These are phyloP conservation scores for Pulveroboletus sp. DNA, from an alignment of 768 basidiomycete species.

Conservation along the genomic window DNA sequence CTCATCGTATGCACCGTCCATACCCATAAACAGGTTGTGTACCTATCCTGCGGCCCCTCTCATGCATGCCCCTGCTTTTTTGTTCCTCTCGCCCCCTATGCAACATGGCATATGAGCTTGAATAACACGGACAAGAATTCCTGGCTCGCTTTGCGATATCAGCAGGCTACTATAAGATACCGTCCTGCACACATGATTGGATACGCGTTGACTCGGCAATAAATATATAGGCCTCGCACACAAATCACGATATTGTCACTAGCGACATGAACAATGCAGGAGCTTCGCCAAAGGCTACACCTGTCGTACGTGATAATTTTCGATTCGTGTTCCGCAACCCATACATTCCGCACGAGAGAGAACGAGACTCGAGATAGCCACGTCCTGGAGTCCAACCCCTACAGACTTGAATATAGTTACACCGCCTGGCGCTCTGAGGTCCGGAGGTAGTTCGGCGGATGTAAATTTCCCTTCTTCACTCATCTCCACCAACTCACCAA, in stretches of 20 bases:
- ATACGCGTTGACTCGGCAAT: neutral
- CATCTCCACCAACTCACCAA: slow-evolving; percentile 55
- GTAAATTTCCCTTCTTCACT: slow-evolving; percentile 4
- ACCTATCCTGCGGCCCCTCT: neutral
- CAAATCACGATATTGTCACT: neutral
- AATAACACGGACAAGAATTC: neutral
- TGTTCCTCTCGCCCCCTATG: neutral
- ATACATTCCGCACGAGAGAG: slow-evolving; percentile 54
- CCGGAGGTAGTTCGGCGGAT: slow-evolving; percentile 10
- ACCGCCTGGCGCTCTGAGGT: slow-evolving; percentile 32
- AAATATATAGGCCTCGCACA: neutral
- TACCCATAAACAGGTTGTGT: neutral
- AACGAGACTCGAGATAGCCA: slow-evolving; percentile 70
- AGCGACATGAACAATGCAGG: neutral
- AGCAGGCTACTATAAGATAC: neutral
- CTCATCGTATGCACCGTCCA: slow-evolving; percentile 7
- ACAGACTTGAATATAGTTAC: slow-evolving; percentile 87
- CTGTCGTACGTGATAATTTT: neutral
- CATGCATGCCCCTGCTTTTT: too few relatives aligned
- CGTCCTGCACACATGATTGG: neutral
- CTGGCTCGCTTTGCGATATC: neutral
- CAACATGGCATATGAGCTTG: neutral
- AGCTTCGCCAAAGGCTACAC: neutral
- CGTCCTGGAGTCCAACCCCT: slow-evolving; percentile 83
- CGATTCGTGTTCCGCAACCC: slow-evolving; percentile 41